phyloP scores from a whole-genome alignment of 345 rosid genomes.

The Lepidium aucheri region DNA sequence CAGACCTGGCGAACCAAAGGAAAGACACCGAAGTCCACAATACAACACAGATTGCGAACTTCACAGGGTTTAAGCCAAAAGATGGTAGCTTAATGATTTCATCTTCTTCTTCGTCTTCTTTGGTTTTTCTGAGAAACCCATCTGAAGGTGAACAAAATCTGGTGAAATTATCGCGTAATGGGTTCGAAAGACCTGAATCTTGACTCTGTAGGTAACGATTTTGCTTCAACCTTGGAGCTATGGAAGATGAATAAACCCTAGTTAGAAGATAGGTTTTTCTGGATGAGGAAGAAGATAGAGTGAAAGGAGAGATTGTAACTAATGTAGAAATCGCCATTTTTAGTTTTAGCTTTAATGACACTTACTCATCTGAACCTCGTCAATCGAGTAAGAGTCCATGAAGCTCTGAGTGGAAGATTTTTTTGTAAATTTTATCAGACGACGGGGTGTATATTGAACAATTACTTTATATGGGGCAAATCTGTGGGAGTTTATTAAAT shows the following conservation, averaged over 20 bases:
- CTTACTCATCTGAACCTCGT: neutral
- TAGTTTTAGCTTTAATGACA: neutral
- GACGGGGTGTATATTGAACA: neutral
- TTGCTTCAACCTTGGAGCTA: slow-evolving; percentile 1
- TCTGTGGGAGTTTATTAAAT: neutral
- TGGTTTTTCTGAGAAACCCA: slow-evolving; percentile 26
- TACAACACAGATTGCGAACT: slow-evolving; percentile 46
- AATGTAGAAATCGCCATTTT: slow-evolving; percentile 42
- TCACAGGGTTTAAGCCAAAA: slow-evolving; percentile 39
- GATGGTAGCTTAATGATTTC: slow-evolving; percentile 24
- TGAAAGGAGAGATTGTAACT: slow-evolving; percentile 18
- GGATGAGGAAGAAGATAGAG: slow-evolving; percentile 23
- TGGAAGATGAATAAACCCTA: slow-evolving; percentile 11
- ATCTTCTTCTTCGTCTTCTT: slow-evolving; percentile 27
- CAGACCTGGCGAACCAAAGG: slow-evolving; percentile 68
- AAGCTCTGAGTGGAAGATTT: neutral
- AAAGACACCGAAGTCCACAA: slow-evolving; percentile 74
- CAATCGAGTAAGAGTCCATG: neutral
- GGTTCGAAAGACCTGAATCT: neutral
- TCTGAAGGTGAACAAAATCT: slow-evolving; percentile 19
- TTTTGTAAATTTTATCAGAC: neutral
- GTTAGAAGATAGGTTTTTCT: slow-evolving; percentile 28
- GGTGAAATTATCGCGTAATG: slow-evolving; percentile 1
- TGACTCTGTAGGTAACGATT: slow-evolving; percentile 13
- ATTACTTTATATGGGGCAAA: neutral